A percentile compares a stretch with the other conserved stretches of the same genome.
phyloP scores from a whole-genome alignment of 352 stramenopile species.

The Phytopythium boreale region DNA sequence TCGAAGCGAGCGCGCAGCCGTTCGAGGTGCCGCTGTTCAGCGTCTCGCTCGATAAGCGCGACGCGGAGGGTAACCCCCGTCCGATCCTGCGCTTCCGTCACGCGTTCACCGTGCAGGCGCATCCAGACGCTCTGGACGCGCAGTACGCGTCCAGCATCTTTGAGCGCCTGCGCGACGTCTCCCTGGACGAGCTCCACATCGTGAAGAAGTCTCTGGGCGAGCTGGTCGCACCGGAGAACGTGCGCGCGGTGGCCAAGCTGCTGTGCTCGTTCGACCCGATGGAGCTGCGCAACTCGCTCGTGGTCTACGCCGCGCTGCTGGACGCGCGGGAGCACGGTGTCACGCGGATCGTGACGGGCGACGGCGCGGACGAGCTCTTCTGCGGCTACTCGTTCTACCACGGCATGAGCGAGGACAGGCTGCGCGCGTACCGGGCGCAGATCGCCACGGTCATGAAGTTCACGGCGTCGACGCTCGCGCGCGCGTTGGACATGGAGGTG shows the following conservation, averaged over 20 bases:
- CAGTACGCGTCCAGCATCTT: conserved; percentile 45
- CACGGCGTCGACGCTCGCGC: conserved; percentile 64
- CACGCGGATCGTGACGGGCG: conserved; percentile 69
- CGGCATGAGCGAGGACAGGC: conserved; percentile 43
- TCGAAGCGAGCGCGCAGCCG: conserved; percentile 45
- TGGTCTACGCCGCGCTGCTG: conserved; percentile 75
- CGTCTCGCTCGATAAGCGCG: conserved; percentile 39
- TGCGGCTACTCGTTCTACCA: conserved; percentile 88
- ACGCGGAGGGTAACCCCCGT: conserved; percentile 9
- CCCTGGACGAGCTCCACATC: conserved; percentile 63
- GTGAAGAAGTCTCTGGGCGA: conserved; percentile 51
- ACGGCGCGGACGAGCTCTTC: conserved; percentile 87
- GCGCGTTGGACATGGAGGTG: conserved; percentile 57
- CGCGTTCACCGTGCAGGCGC: conserved; percentile 55
- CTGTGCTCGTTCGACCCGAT: conserved; percentile 82
- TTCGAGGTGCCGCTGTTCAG: conserved; percentile 24
- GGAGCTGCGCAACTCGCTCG: conserved; percentile 84
- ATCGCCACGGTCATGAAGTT: conserved; percentile 86
- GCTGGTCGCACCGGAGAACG: conserved; percentile 33
- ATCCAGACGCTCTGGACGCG: conserved; percentile 34
- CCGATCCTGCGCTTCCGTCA: conserved; percentile 54
- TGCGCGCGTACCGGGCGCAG: conserved; percentile 65
- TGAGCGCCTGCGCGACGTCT: conserved; percentile 30
- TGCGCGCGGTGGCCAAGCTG: conserved; percentile 34
- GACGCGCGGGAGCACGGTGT: conserved; percentile 51